Percentiles rank a stretch among this genome's conserved stretches.
Conservation (phyloP, 2,329 filamentous ascomycete species). For the Alternaria tenuissima region DNA sequence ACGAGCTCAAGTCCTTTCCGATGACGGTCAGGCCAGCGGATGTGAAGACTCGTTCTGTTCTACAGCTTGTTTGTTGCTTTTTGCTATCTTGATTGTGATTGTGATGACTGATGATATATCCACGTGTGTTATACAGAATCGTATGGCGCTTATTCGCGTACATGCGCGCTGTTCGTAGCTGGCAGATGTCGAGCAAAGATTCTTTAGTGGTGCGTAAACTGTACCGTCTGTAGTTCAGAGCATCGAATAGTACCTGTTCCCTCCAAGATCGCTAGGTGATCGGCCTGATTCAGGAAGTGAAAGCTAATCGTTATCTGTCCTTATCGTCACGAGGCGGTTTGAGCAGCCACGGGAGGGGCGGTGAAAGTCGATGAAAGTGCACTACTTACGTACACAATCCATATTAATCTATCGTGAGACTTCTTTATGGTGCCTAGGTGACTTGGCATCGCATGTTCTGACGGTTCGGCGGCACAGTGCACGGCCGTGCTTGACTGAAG, state of each 20-base stretch:
- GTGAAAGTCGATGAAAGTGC: slow-evolving; percentile 2
- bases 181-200: neutral
- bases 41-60: neutral
- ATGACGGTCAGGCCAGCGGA: slow-evolving; percentile 9
- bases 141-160: slow-evolving; percentile 11
- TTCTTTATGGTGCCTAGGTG: slow-evolving; percentile 8
- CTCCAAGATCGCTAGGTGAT: neutral
- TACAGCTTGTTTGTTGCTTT: neutral
- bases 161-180: neutral
- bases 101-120: slow-evolving; percentile 17
- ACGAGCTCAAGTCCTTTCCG: slow-evolving; percentile 54
- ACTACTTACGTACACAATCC: slow-evolving; percentile 18
- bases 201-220: neutral
- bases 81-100: neutral
- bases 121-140: neutral
- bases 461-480: slow-evolving; percentile 19
- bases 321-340: slow-evolving; percentile 22
- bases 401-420: slow-evolving; percentile 11
- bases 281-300: neutral
- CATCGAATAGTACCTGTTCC: neutral
- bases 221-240: neutral
- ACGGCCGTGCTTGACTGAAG: slow-evolving; percentile 28
- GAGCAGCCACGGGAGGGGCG: slow-evolving; percentile 1
- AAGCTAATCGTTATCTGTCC: slow-evolving; percentile 33
- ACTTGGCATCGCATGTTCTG: slow-evolving; percentile 20